A percentile compares a stretch with the other conserved stretches of the same genome.
phyloP scores from a whole-genome alignment of 129 eudicot species.

The Flaveria trinervia region DNA sequence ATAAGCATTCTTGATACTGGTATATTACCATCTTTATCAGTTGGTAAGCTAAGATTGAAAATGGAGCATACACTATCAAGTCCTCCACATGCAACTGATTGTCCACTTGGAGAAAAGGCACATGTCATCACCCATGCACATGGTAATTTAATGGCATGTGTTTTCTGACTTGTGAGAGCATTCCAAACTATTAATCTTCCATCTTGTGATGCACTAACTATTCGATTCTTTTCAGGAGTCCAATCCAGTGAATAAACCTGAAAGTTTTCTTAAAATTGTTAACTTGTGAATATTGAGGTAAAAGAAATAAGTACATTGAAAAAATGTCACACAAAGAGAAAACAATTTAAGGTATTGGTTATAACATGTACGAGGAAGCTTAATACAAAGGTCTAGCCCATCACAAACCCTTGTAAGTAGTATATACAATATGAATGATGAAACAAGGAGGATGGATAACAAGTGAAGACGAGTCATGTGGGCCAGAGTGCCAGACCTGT shows the following conservation, averaged over 20 bases:
- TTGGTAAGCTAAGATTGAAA: conserved; percentile 72
- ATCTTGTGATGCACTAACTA: conserved; percentile 97
- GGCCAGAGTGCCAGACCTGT: neutral
- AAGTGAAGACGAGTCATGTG: neutral
- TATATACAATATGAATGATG: neutral
- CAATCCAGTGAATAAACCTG: conserved; percentile 97
- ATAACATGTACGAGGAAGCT: neutral
- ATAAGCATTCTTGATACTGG: conserved; percentile 81
- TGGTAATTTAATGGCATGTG: conserved; percentile 86
- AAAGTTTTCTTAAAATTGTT: neutral
- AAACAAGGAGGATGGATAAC: neutral
- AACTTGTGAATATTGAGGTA: neutral
- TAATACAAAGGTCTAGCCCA: neutral
- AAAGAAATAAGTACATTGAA: neutral
- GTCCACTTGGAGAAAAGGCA: conserved; percentile 93
- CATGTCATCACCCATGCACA: conserved; percentile 99
- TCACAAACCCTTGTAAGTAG: neutral
- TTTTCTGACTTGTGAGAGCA: conserved; percentile 95
- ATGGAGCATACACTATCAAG: conserved; percentile 91
- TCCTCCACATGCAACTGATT: conserved; percentile 97
- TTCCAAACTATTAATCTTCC: conserved; percentile 97
- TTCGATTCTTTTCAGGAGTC: conserved; percentile 88
- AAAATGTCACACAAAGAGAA: neutral
- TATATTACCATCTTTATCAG: conserved; percentile 78
- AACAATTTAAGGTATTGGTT: neutral